These are phyloP conservation scores for Rhododendron ovatum DNA, from an alignment of 148 eudicot species.

Conservation along the genomic window DNA sequence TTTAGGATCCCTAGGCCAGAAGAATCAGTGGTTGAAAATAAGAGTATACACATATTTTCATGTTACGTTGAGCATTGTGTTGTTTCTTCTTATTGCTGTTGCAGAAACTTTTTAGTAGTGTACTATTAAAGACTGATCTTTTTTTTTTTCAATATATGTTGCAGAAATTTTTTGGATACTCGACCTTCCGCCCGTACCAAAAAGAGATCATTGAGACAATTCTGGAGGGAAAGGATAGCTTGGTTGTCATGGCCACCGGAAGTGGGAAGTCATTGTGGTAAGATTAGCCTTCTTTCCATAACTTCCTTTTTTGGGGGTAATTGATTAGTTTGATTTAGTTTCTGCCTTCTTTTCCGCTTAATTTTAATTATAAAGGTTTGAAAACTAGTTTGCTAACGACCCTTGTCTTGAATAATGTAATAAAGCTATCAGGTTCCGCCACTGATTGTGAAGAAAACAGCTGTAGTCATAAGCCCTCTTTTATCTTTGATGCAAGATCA, in stretches of 20 bases:
- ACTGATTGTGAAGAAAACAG: constrained; percentile 54
- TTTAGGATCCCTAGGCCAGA: not conserved
- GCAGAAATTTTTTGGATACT: constrained; percentile 66
- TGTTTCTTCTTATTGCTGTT: not conserved
- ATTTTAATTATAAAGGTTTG: not conserved
- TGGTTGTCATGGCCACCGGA: constrained; percentile 88
- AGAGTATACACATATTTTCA: not conserved
- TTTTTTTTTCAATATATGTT: not conserved
- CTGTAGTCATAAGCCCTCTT: constrained; percentile 77
- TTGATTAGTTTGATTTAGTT: not conserved
- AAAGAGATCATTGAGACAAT: constrained; percentile 65
- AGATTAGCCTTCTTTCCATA: not conserved
- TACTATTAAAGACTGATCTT: not conserved
- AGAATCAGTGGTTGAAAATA: not conserved
- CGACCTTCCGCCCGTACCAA: constrained; percentile 61
- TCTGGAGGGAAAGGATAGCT: constrained; percentile 56
- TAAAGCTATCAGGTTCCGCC: constrained; percentile 89
- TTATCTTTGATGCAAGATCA: constrained; percentile 89
- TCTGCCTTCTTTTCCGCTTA: not conserved
- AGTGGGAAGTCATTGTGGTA: constrained; percentile 86
- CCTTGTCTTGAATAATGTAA: constrained; percentile 13
- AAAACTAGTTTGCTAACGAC: constrained; percentile 8
- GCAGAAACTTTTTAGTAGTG: not conserved
- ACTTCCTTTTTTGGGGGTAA: not conserved
- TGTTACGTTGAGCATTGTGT: not conserved